Evolutionary conservation across 2,329 filamentous ascomycete species (phyloP).

Genomic region (Pseudocercospora pini-densiflorae): DNA sequence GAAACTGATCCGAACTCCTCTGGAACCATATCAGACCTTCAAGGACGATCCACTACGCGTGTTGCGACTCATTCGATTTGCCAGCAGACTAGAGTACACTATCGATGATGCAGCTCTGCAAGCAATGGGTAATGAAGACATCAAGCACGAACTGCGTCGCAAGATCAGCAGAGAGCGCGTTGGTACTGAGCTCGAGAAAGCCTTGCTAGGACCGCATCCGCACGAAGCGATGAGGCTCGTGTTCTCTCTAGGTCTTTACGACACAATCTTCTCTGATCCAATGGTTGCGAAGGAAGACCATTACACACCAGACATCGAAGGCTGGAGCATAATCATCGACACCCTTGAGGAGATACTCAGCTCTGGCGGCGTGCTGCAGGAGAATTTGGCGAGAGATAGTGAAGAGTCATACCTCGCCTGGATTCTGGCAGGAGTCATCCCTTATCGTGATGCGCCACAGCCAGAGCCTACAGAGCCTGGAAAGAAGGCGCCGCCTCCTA

Average conservation of each 20-base stretch:
- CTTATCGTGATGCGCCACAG: constrained; percentile 65
- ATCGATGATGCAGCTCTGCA: constrained; percentile 72
- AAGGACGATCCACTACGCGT: constrained; percentile 91
- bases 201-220: constrained; percentile 76
- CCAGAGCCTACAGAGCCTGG: constrained; percentile 46
- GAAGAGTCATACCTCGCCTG: constrained; percentile 75
- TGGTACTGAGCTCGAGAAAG: constrained; percentile 87
- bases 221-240: constrained; percentile 67
- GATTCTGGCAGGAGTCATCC: constrained; percentile 74
- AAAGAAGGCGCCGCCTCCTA: constrained; percentile 60
- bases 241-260: constrained; percentile 69
- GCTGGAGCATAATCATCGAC: constrained; percentile 68
- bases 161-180: constrained; percentile 95
- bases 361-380: constrained; percentile 34
- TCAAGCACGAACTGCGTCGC: constrained; percentile 74
- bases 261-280: constrained; percentile 75
- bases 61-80: constrained; percentile 85
- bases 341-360: constrained; percentile 60
- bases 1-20: constrained; percentile 78
- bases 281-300: constrained; percentile 51
- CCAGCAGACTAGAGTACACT: constrained; percentile 77
- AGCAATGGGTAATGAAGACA: constrained; percentile 78
- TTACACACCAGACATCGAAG: constrained; percentile 60
- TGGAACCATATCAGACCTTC: constrained; percentile 90
- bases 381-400: constrained; percentile 60